Evolutionary conservation across 495 filamentous ascomycete species (phyloP), one percentile per base, ranked within the genome.

Genomic region (Aspergillus saccharolyticus): DNA sequence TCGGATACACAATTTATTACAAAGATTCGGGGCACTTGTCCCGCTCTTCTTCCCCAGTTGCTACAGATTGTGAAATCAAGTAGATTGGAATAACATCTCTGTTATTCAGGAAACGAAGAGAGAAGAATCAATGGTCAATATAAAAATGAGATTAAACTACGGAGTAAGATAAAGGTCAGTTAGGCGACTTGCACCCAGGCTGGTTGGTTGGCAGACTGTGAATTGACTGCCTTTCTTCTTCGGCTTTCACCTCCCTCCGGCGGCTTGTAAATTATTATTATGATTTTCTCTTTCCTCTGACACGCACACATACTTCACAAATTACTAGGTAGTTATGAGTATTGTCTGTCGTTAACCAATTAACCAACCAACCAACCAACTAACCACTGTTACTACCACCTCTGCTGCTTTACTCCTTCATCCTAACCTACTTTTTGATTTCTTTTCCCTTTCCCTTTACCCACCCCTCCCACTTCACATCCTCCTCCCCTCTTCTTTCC

Each of bases 351-450:
- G 20, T 50, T 44, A 17, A 45, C 51, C 24, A 46, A 28, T 12
- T 39, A 8, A 30, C 33, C 14, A 39, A 39, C 33, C 14, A 39
- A n/a, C n/a, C n/a, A 8, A 39, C 33, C 14, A 5, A 28, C 9
- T 28, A 8, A 39, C 33, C 12, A 39, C 33, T 39, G 7, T 39
- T 8, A 10, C 33, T 39, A 2, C 12, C 33, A n/a, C n/a, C 14
- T 2, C 33, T 5, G 5, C 4, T 12, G 14, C 4, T 28, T 9
- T 39, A 39, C 10, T 59, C 52, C 53, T 58, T 56, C 54, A 55
- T 61, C 49, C 60, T 60, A 62, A 57, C 62, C 64, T 61, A 54
- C 45, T 61, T 59, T 59, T 54, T n/a, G n/a, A n/a, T 64, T 52
- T 46, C 61, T 61, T 65, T 59, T 62, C 60, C 67, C 51, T 52